These are phyloP conservation scores for Podospora conica DNA, from an alignment of 495 filamentous ascomycete species.

Conservation along the genomic window DNA sequence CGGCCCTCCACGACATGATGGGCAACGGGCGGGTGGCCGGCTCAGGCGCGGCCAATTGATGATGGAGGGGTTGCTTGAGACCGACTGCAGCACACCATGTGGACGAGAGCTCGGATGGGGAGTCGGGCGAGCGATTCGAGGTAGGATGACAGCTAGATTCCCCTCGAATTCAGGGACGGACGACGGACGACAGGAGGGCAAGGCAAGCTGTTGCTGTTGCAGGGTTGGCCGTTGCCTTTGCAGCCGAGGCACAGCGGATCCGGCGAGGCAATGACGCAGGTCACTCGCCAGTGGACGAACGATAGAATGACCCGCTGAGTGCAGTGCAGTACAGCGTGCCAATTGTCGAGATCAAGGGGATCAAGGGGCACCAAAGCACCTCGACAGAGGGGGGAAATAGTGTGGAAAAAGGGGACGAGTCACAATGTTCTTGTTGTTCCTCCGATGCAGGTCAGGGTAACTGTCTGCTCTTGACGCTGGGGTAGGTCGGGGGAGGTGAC, in stretches of 20 bases:
- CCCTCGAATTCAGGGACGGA: not conserved
- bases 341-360: not conserved
- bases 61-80: slow-evolving; percentile 25
- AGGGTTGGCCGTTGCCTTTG: not conserved
- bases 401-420: not conserved
- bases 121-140: not conserved
- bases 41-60: slow-evolving; percentile 29
- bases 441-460: not conserved
- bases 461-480: not conserved
- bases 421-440: not conserved
- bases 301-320: not conserved
- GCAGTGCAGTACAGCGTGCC: not conserved
- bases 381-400: not conserved
- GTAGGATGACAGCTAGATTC: not conserved
- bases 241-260: slow-evolving; percentile 8
- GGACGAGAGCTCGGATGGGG: not conserved
- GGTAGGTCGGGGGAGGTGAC: not conserved
- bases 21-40: slow-evolving; percentile 18
- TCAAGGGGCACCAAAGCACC: not conserved
- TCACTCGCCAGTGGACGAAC: not conserved
- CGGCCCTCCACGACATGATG: slow-evolving; percentile 82
- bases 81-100: slow-evolving; percentile 25
- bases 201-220: not conserved
- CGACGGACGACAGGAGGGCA: not conserved
- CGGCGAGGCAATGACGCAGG: slow-evolving; percentile 3